phyloP scores from a whole-genome alignment of 23 red algal genomes.

The Chondrus crispus region DNA sequence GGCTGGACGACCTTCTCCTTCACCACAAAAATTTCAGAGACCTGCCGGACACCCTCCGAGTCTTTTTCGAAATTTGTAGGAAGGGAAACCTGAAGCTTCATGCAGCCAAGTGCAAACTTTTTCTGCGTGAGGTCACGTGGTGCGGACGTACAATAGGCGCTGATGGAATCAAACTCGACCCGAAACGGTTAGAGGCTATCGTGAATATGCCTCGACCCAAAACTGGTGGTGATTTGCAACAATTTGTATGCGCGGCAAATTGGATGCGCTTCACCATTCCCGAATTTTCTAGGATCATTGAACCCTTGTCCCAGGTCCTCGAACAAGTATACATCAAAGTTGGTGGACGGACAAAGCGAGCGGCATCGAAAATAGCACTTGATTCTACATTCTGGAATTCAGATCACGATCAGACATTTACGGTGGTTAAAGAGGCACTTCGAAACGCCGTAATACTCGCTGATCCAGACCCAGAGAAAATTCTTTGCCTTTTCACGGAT shows the following conservation, averaged over 20 bases:
- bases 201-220: neutral
- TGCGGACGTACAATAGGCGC: neutral
- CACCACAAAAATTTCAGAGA: neutral
- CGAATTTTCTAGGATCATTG: neutral
- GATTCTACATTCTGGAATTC: neutral
- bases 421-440: neutral
- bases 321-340: neutral
- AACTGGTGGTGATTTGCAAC: slow-evolving; percentile 5
- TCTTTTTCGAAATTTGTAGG: neutral
- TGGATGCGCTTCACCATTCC: slow-evolving; percentile 25
- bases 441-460: neutral
- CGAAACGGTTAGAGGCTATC: neutral
- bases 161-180: neutral
- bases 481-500: neutral
- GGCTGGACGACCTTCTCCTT: neutral
- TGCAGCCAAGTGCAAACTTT: neutral
- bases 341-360: neutral
- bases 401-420: neutral
- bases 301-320: neutral
- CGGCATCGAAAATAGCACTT: neutral
- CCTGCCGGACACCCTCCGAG: neutral
- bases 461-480: neutral
- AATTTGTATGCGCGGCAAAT: slow-evolving; percentile 1
- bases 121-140: slow-evolving; percentile 14
- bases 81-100: neutral